Evolutionary conservation across 2,329 filamentous ascomycete species (phyloP).

Genomic region (Coleophoma eucalyptorum): DNA sequence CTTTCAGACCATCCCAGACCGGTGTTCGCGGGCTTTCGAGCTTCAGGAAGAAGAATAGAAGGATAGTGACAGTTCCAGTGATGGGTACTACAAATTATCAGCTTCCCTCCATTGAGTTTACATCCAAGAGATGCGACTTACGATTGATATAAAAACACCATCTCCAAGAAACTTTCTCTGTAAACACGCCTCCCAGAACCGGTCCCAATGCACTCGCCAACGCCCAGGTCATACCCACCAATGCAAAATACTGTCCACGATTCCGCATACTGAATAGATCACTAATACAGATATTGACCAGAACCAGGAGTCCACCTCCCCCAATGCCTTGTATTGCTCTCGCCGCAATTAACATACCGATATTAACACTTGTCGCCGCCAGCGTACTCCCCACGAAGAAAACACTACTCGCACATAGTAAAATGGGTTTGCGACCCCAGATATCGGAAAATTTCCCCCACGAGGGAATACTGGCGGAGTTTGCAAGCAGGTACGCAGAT

Average conservation of each 20-base stretch:
- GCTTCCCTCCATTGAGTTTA: too few relatives aligned
- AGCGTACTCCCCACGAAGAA: conserved; percentile 50
- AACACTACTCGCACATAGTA: conserved; percentile 41
- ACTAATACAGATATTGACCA: conserved; percentile 50
- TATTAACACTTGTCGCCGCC: conserved; percentile 39
- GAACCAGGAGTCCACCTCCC: conserved; percentile 44
- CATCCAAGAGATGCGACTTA: too few relatives aligned
- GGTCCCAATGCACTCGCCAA: conserved; percentile 63
- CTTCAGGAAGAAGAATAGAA: conserved; percentile 60
- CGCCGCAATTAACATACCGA: conserved; percentile 42
- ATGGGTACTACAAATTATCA: conserved; percentile 12
- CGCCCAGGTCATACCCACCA: conserved; percentile 66
- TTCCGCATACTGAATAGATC: conserved; percentile 47
- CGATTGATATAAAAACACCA: conserved; percentile 43
- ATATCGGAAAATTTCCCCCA: conserved; percentile 64
- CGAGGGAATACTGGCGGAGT: conserved; percentile 57
- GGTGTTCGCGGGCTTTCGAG: conserved; percentile 65
- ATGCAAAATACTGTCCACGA: conserved; percentile 51
- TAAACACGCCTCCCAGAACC: conserved; percentile 62
- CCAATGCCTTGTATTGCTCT: conserved; percentile 48
- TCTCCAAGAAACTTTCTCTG: conserved; percentile 54
- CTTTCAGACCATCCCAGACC: conserved; percentile 55
- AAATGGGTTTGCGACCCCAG: conserved; percentile 51
- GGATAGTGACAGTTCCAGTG: conserved; percentile 34
- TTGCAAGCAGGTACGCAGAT: conserved; percentile 66